These are phyloP conservation scores for Phanerochaete carnosa DNA, from an alignment of 768 basidiomycete genomes.

Conservation along the genomic window DNA sequence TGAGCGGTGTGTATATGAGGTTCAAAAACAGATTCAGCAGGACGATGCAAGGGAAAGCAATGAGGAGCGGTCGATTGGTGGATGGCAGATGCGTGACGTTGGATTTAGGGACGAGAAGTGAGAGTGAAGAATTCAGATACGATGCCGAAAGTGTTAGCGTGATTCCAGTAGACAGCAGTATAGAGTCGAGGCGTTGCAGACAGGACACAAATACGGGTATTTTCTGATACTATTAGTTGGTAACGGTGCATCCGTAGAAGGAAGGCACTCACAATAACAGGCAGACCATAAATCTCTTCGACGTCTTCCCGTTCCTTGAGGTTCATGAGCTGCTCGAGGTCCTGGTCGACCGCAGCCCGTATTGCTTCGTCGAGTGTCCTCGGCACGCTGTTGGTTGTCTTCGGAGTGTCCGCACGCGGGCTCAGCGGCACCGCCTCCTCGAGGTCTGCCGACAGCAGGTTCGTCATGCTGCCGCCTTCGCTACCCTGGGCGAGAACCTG, in stretches of 20 bases:
- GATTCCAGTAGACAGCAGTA: constrained; percentile 67
- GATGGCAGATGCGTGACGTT: constrained; percentile 15
- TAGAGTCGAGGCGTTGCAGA: constrained; percentile 71
- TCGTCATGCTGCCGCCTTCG: constrained; percentile 16
- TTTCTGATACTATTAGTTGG: constrained; percentile 37
- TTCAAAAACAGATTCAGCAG: constrained; percentile 48
- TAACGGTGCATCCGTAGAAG: not conserved
- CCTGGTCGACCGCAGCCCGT: constrained; percentile 50
- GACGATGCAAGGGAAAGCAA: constrained; percentile 27
- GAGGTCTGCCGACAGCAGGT: constrained; percentile 1
- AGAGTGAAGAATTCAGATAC: constrained; percentile 55
- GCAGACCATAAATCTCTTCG: constrained; percentile 77
- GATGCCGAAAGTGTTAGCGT: constrained; percentile 58
- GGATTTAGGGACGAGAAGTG: constrained; percentile 19
- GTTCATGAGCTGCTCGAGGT: constrained; percentile 61
- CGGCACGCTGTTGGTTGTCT: not conserved
- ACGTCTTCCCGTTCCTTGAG: constrained; percentile 71
- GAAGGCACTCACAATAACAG: constrained; percentile 59
- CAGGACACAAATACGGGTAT: constrained; percentile 80
- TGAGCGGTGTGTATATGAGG: constrained; percentile 60
- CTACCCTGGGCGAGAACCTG: constrained; percentile 32
- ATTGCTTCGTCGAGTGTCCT: constrained; percentile 23
- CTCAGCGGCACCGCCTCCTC: constrained; percentile 13
- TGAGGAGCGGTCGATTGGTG: constrained; percentile 22
- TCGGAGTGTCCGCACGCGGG: constrained; percentile 5